Conservation (phyloP, 1,284 basidiomycete genomes). For the Microbotryomycetes sp. region DNA sequence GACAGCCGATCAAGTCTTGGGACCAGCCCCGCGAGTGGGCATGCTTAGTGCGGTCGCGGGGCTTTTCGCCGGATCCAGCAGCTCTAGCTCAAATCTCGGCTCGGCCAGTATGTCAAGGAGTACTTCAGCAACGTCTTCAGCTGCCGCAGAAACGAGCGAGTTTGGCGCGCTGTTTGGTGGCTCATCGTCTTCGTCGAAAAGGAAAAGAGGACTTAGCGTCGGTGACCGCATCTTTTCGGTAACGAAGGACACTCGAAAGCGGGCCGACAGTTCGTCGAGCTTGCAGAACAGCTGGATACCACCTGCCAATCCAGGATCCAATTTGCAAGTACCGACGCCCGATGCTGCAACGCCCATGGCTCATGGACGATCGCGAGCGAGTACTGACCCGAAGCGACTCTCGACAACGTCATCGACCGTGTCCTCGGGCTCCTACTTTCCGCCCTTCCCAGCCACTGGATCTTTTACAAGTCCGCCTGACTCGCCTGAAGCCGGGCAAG, state of each 20-base stretch:
- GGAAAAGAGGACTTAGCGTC: slow-evolving; percentile 27
- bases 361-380: slow-evolving; percentile 13
- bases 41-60: slow-evolving; percentile 10
- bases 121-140: neutral
- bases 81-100: neutral
- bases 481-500: neutral
- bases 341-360: neutral
- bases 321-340: neutral
- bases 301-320: neutral
- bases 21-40: neutral
- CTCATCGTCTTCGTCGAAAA: neutral
- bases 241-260: slow-evolving; percentile 1
- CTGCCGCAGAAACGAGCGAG: slow-evolving; percentile 13
- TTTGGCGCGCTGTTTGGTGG: slow-evolving; percentile 27
- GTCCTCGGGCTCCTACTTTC: neutral
- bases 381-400: slow-evolving; percentile 23
- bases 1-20: neutral
- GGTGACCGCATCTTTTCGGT: slow-evolving; percentile 14
- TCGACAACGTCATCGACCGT: slow-evolving; percentile 1
- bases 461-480: neutral
- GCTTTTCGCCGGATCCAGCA: slow-evolving; percentile 10
- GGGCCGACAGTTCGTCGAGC: slow-evolving; percentile 4
- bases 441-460: neutral
- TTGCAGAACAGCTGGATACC: slow-evolving; percentile 4
- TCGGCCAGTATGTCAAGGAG: slow-evolving; percentile 2